Percentiles rank a stretch among this genome's conserved stretches.
phyloP scores from a whole-genome alignment of 179 eudicot species.

The Corrigiola litoralis region DNA sequence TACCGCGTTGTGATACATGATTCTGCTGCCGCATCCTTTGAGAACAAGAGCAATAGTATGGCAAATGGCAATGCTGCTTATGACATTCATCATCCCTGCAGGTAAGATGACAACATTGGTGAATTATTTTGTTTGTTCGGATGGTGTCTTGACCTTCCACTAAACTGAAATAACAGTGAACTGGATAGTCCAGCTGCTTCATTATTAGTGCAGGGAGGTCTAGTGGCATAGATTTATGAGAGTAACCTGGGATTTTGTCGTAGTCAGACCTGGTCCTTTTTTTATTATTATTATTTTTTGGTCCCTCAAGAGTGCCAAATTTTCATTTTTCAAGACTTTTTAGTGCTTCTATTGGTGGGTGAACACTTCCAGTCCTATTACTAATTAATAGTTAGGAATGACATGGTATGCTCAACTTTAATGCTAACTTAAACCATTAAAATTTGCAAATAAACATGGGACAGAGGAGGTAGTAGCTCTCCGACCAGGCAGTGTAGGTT shows the following conservation, averaged over 20 bases:
- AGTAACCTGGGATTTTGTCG: not conserved
- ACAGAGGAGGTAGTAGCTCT: not conserved
- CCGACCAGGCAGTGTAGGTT: not conserved
- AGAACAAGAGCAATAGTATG: conserved; percentile 31
- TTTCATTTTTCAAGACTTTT: not conserved
- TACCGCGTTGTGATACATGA: conserved; percentile 68
- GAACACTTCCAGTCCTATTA: too few relatives aligned
- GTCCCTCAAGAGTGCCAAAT: not conserved
- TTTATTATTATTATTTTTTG: not conserved
- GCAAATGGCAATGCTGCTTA: conserved; percentile 61
- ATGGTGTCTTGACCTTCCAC: not conserved
- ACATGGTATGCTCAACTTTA: too few relatives aligned
- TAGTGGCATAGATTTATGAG: too few relatives aligned
- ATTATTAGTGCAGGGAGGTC: not conserved
- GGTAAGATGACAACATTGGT: conserved; percentile 49
- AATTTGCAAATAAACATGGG: not conserved
- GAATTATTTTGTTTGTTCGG: not conserved
- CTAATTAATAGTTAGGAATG: too few relatives aligned
- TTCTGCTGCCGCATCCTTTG: conserved; percentile 24
- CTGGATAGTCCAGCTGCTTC: not conserved
- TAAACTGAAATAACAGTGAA: not conserved
- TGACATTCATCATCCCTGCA: conserved; percentile 93
- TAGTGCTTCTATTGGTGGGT: too few relatives aligned
- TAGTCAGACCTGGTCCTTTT: not conserved
- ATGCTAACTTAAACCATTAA: not conserved